Base-by-base conservation (phyloP, 805 yeast genomes). In the Tetrapisispora fleetii region DNA sequence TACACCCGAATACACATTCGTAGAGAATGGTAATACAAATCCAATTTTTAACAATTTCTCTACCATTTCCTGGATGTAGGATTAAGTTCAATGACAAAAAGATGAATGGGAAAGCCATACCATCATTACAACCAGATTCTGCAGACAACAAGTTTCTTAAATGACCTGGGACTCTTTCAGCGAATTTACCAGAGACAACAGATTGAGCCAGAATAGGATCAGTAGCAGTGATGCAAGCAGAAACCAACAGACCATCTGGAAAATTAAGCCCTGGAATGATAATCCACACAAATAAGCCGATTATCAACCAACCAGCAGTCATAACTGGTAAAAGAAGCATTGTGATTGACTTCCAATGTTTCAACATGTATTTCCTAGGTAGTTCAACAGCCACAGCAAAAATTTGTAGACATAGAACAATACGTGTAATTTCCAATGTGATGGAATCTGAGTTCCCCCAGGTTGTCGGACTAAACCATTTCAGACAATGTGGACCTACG, bases 171-270 rank as follows among this genome's bases (percentile, higher is more conserved):
- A 89, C 95, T 48, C 95, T 77, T 59, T 78, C 79, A 14, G 96
- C 95, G 63, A 89, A 89, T 62, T 86, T 85, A 55, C 95, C 95
- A 17, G 68, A 95, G 11, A 89, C 96, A 37, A 89, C 95, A 2
- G 96, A 95, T 17, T 95, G 93, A 2, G 96, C 96, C 59, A 89
- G 73, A 39, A 89, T 93, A 7, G 97, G 97, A 67, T 89, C 97
- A 0, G 97, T 90, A 2, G 96, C 96, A 0, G 96, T 90, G 42
- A 89, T 81, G 63, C 96, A 88, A 1, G 95, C 96, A 32, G 90
- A 77, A 1, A 89, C 79, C 43, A 83, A 73, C 35, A 89, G 73
- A 2, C 87, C 81, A 45, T 81, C 85, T 19, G 85, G 65, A 69
- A 89, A 87, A 48, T 76, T 70, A 50, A 89, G 71, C 9, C 81